Percentiles rank a stretch among this genome's conserved stretches.
These are phyloP conservation scores for Aspergillus fumigatus DNA, from an alignment of 2,329 filamentous ascomycete species.

Conservation along the genomic window DNA sequence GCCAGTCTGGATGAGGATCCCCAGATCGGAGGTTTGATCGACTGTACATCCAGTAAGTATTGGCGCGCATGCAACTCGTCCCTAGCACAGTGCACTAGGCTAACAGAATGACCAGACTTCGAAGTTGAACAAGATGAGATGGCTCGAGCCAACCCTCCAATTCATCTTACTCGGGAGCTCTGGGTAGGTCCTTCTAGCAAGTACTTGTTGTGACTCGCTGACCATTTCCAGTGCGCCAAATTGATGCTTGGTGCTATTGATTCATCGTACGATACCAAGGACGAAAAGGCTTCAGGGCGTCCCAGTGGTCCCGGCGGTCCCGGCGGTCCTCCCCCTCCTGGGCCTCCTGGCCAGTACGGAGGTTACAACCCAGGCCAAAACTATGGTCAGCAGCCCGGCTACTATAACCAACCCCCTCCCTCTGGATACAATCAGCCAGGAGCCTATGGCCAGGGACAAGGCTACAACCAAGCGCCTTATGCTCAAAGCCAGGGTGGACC, in stretches of 20 bases:
- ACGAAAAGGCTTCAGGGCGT: slow-evolving; percentile 51
- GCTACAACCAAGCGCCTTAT: slow-evolving; percentile 7
- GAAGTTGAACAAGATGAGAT: slow-evolving; percentile 66
- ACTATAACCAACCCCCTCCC: slow-evolving; percentile 18
- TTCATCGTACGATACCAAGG: slow-evolving; percentile 60
- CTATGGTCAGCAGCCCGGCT: slow-evolving; percentile 18
- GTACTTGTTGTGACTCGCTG: slow-evolving; percentile 6
- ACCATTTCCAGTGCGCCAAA: slow-evolving; percentile 50
- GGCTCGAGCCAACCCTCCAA: slow-evolving; percentile 56
- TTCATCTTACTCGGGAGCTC: slow-evolving; percentile 60
- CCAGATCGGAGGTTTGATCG: slow-evolving; percentile 56
- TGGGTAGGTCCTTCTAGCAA: slow-evolving; percentile 43
- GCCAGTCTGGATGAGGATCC: slow-evolving; percentile 61
- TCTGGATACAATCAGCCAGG: slow-evolving; percentile 20
- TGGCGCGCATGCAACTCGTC: neutral
- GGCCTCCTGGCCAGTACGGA: slow-evolving; percentile 36
- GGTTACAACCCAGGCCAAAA: slow-evolving; percentile 15
- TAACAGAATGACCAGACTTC: slow-evolving; percentile 48
- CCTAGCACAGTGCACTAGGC: neutral
- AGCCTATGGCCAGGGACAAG: slow-evolving; percentile 9
- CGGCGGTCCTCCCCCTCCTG: slow-evolving; percentile 13
- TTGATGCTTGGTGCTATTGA: slow-evolving; percentile 65
- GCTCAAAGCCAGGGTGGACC: slow-evolving; percentile 6
- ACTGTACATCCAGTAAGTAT: slow-evolving; percentile 63
- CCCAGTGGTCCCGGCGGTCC: slow-evolving; percentile 21